phyloP scores from a whole-genome alignment of 352 stramenopile genomes.

The Peronospora tabacina region DNA sequence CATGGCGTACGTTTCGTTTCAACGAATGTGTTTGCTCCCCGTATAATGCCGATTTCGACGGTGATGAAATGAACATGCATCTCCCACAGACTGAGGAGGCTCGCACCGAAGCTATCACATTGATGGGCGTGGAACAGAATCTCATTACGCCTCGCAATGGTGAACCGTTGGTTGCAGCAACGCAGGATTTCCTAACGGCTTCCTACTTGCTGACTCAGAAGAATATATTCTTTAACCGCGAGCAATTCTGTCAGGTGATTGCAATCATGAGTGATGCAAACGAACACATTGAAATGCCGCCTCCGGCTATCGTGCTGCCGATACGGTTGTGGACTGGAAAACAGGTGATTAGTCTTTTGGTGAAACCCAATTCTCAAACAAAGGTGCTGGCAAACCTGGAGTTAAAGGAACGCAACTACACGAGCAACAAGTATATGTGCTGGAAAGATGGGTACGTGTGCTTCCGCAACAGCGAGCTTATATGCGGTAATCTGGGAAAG shows the following conservation, averaged over 20 bases:
- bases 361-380: constrained; percentile 85
- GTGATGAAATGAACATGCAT: constrained; percentile 99
- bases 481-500: constrained; percentile 98
- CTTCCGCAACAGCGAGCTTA: constrained; percentile 96
- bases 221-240: constrained; percentile 97
- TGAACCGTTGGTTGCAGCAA: constrained; percentile 96
- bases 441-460: constrained; percentile 96
- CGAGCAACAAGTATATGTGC: constrained; percentile 92
- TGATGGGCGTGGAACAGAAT: constrained; percentile 98
- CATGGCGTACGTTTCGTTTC: constrained; percentile 98
- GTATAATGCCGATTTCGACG: constrained; percentile 99
- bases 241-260: constrained; percentile 94
- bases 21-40: constrained; percentile 99
- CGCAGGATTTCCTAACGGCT: constrained; percentile 99
- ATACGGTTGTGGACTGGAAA: constrained; percentile 97
- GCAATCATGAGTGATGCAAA: constrained; percentile 93
- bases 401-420: constrained; percentile 96
- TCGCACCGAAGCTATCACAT: constrained; percentile 90
- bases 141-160: constrained; percentile 97
- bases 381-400: constrained; percentile 81
- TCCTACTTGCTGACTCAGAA: constrained; percentile 97
- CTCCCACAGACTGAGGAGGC: constrained; percentile 99
- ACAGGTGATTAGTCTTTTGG: constrained; percentile 88
- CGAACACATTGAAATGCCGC: constrained; percentile 90
- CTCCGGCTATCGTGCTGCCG: constrained; percentile 61